phyloP scores from a whole-genome alignment of 768 basidiomycete species.

The Megacollybia marginata region DNA sequence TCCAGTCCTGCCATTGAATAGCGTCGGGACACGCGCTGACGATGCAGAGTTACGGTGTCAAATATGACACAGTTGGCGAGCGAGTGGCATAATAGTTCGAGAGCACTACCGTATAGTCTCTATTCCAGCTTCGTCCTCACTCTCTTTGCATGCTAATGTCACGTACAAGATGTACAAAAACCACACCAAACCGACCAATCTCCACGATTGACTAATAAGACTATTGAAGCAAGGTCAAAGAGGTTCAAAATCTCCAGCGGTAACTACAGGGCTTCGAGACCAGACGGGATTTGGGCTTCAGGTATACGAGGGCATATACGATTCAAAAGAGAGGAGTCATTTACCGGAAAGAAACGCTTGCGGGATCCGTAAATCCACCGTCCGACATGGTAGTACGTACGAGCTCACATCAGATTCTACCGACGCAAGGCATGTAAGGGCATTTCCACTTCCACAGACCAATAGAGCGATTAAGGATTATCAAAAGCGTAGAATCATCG shows the following conservation, averaged over 20 bases:
- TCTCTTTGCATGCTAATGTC: conserved; percentile 12
- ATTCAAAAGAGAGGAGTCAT: not conserved
- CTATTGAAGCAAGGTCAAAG: not conserved
- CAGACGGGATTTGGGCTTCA: not conserved
- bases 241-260: not conserved
- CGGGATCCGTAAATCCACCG: conserved; percentile 27
- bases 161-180: conserved; percentile 30
- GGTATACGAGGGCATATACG: not conserved
- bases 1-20: no score
- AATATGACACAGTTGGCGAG: no score
- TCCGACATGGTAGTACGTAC: conserved; percentile 8
- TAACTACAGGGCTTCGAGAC: not conserved
- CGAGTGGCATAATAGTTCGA: no score
- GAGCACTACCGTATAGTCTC: no score
- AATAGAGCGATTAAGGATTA: conserved; percentile 12
- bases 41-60: no score
- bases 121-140: not conserved
- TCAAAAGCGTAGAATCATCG: conserved; percentile 16
- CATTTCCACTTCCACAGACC: conserved; percentile 24
- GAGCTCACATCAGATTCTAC: conserved; percentile 26
- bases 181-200: conserved; percentile 27
- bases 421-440: conserved; percentile 44
- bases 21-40: no score
- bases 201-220: conserved; percentile 26
- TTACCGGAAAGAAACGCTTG: conserved; percentile 30